Evolutionary conservation across 1,284 basidiomycete genomes (phyloP), one percentile per base, ranked within the genome.

Genomic region (Moesziomyces parantarcticus): DNA sequence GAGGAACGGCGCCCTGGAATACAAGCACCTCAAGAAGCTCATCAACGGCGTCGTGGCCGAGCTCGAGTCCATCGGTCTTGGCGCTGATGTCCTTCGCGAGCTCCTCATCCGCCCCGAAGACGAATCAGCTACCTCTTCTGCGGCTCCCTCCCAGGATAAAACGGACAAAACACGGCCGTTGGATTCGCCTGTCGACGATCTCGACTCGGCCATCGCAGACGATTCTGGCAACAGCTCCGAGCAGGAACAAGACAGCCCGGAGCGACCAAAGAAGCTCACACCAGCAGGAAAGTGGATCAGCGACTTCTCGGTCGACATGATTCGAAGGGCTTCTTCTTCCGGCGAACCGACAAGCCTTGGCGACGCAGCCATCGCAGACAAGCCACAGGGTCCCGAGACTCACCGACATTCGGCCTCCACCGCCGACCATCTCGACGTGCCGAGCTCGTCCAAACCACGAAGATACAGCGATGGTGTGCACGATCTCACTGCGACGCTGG

Each of bases 1-100:
- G 71, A 87, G 90, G 23, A 86, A 90, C 25, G 90, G 89, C 84
- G 91, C 92, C 0, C 91, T 97, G 60, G 91, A 95, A 79, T 97
- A 97, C 83, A 88, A 92, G 45, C 79, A 94, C 91, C 89, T 98
- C 71, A 97, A 98, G 85, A 94, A 93, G 80, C 87, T 97, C 52
- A 94, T 98, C 81, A 93, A 94, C 78, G 88, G 91, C 82, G 89
- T 95, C 47, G 92, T 92, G 0, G 85, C 87, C 18, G 94, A 98
- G 84, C 89, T 98, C 29, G 87, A 89, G 9, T 87, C 89, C 8
- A 86, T 95, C 52, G 94, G 94, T 9, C 86, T 96, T 5, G 89
- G 88, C 47, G 91, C 87, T 0, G 85, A 87, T 7, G 86, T 89
- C 0, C 85, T 90, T n/a, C 84, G 87, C 50, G 85, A 86, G 50